Evolutionary conservation across 1,284 basidiomycete genomes (phyloP).

Genomic region (Irpex rosettiformis): DNA sequence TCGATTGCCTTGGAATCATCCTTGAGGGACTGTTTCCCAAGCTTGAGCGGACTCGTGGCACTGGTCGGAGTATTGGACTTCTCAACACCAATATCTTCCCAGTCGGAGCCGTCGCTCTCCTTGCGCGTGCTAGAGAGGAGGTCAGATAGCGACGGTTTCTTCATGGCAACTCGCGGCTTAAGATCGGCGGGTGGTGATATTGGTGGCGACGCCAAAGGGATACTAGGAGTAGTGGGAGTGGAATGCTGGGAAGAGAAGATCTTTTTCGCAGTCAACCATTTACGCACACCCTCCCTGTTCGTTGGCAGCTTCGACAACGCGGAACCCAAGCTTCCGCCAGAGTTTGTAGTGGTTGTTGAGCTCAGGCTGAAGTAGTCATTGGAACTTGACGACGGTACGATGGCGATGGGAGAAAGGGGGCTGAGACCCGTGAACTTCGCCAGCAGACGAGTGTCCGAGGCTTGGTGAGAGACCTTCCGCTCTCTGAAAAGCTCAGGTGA

Average conservation of each 20-base stretch:
- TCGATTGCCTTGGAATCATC: slow-evolving; percentile 5
- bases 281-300: slow-evolving; percentile 70
- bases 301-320: slow-evolving; percentile 55
- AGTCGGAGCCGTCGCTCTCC: slow-evolving; percentile 55
- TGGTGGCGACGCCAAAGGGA: slow-evolving; percentile 29
- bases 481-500: slow-evolving; percentile 51
- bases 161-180: slow-evolving; percentile 24
- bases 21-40: neutral
- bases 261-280: slow-evolving; percentile 67
- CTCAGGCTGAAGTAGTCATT: slow-evolving; percentile 47
- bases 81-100: slow-evolving; percentile 55
- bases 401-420: slow-evolving; percentile 38
- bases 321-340: slow-evolving; percentile 36
- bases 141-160: slow-evolving; percentile 64
- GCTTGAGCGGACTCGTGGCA: slow-evolving; percentile 25
- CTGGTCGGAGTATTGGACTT: slow-evolving; percentile 45
- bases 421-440: slow-evolving; percentile 42
- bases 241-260: slow-evolving; percentile 42
- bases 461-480: slow-evolving; percentile 62
- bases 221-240: slow-evolving; percentile 35
- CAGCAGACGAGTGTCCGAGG: slow-evolving; percentile 60
- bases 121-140: slow-evolving; percentile 49
- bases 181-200: slow-evolving; percentile 26
- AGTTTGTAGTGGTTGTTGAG: slow-evolving; percentile 26
- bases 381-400: slow-evolving; percentile 43